phyloP scores from a whole-genome alignment of 352 stramenopile genomes.

The Phytophthora hybrid region DNA sequence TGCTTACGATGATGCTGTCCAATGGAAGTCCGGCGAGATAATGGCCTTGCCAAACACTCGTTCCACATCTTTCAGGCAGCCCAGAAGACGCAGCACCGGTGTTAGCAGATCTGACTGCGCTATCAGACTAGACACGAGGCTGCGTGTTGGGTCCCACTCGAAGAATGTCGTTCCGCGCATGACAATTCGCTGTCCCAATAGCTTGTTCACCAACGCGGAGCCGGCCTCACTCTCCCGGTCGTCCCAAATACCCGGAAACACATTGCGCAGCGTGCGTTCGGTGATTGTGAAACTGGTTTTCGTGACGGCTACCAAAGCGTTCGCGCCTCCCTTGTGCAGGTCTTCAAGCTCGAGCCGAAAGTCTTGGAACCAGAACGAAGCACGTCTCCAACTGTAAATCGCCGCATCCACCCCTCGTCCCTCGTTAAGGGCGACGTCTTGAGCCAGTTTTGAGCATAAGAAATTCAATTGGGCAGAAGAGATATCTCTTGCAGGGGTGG shows the following conservation, averaged over 20 bases:
- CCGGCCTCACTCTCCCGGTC: neutral
- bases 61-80: neutral
- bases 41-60: slow-evolving; percentile 1
- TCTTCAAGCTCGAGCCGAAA: slow-evolving; percentile 10
- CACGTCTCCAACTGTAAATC: slow-evolving; percentile 7
- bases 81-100: neutral
- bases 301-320: neutral
- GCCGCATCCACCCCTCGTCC: slow-evolving; percentile 4
- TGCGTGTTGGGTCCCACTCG: neutral
- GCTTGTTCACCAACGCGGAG: neutral
- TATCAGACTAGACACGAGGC: neutral
- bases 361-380: slow-evolving; percentile 12
- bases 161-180: neutral
- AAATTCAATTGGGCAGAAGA: neutral
- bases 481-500: neutral
- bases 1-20: neutral
- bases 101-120: neutral
- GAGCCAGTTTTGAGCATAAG: neutral
- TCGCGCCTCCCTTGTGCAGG: neutral
- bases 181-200: neutral
- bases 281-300: slow-evolving; percentile 5
- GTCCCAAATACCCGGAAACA: slow-evolving; percentile 2
- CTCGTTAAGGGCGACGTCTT: neutral
- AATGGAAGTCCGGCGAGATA: neutral
- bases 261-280: slow-evolving; percentile 2